phyloP scores from a whole-genome alignment of 805 yeast genomes.

The Kazachstania viticola region DNA sequence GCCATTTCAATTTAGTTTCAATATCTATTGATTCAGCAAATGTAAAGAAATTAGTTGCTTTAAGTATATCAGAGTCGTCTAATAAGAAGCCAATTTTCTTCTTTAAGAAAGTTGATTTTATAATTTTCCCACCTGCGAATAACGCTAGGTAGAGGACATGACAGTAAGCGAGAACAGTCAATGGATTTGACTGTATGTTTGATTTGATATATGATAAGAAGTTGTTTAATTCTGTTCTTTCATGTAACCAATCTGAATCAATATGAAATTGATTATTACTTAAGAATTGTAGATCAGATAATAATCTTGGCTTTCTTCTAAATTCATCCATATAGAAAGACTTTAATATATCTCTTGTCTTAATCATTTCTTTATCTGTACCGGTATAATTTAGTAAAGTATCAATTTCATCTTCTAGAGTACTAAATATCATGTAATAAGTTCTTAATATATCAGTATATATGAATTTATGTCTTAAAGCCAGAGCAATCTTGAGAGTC shows the following conservation, averaged over 20 bases:
- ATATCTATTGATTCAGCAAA: constrained; percentile 38
- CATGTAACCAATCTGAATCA: constrained; percentile 4
- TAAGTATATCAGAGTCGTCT: constrained; percentile 51
- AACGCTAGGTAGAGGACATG: constrained; percentile 78
- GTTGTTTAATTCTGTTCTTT: constrained; percentile 40
- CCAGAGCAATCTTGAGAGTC: constrained; percentile 60
- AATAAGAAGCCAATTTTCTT: constrained; percentile 51
- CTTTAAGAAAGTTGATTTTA: constrained; percentile 51
- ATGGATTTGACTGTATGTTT: constrained; percentile 50
- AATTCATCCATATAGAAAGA: constrained; percentile 62
- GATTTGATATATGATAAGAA: constrained; percentile 49
- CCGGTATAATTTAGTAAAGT: constrained; percentile 46
- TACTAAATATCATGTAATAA: constrained; percentile 55
- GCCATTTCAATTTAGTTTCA: constrained; percentile 49
- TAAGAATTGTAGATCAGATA: constrained; percentile 53
- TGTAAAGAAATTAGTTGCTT: constrained; percentile 55
- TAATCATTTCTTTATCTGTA: constrained; percentile 38
- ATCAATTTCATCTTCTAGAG: constrained; percentile 43
- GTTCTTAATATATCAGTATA: constrained; percentile 74
- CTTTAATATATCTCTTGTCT: constrained; percentile 34
- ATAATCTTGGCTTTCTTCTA: constrained; percentile 47
- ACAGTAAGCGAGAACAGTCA: constrained; percentile 64
- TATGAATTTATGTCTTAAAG: constrained; percentile 61
- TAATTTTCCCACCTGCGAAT: constrained; percentile 74
- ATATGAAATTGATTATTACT: constrained; percentile 36